Evolutionary conservation across 108 stramenopile species (phyloP).

Genomic region (Asterionellopsis glacialis): DNA sequence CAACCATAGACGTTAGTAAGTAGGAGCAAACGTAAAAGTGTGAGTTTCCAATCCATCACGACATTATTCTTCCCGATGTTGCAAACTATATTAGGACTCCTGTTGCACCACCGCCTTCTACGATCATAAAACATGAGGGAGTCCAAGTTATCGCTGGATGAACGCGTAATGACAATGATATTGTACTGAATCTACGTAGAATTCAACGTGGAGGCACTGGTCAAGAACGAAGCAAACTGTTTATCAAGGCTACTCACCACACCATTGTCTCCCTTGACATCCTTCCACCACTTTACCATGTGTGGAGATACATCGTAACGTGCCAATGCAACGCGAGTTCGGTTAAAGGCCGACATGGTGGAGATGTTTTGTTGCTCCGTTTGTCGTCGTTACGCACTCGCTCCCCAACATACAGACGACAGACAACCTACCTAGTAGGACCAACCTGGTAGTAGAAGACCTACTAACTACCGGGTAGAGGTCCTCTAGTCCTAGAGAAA

Average conservation of each 20-base stretch:
- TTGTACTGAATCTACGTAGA: background rate
- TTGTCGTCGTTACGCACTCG: too few species aligned
- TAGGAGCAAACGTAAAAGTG: background rate
- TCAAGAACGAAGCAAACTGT: too few species aligned
- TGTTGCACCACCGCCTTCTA: too few species aligned
- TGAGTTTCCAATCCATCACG: too few species aligned
- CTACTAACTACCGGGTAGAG: too few species aligned
- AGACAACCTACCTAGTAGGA: too few species aligned
- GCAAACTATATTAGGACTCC: too few species aligned
- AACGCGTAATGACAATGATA: background rate
- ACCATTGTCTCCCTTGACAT: conserved; percentile 40
- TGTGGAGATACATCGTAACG: conserved; percentile 47
- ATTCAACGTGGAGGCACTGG: background rate
- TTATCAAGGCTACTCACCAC: conserved; percentile 28
- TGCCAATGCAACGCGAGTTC: conserved; percentile 26
- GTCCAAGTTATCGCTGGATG: background rate
- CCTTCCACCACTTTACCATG: conserved; percentile 54
- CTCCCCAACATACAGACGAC: too few species aligned
- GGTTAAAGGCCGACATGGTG: conserved; percentile 6
- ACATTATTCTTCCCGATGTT: too few species aligned
- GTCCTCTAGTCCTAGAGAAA: too few species aligned
- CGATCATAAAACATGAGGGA: conserved; percentile 1
- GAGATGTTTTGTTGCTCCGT: too few species aligned
- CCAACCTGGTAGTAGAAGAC: too few species aligned
- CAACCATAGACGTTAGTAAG: background rate